Base-by-base conservation (phyloP, 306 rosid genomes). In the Trifolium dubium region DNA sequence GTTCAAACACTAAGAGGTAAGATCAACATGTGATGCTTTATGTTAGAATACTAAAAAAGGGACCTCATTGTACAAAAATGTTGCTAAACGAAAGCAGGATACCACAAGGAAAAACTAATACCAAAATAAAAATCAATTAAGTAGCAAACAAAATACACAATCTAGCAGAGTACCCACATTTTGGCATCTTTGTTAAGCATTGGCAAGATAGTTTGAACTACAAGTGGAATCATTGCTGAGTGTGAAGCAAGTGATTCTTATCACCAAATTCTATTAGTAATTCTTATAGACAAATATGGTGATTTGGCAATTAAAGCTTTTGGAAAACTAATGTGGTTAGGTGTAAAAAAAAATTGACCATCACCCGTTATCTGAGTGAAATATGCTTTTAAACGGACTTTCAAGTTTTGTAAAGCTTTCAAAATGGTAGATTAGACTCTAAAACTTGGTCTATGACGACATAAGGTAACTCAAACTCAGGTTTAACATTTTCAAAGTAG, bases 151-250 rank as follows among this genome's bases (percentile, higher is more conserved):
- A 58, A 55, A 73, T 59, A 62, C 56, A 61, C 37, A 79, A 77
- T 74, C 71, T 61, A 76, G 53, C 39, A 72, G 46, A 67, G 79
- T 59, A 84, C 95, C 44, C 77, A 94, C 97, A 82, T 84, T 83
- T 88, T 87, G 19, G 87, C 86, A 77, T 89, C 96, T 77, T 83
- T 87, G 69, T 84, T 88, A 72, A 94, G 95, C 96, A 94, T 91
- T 10, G 92, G 98, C 88, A 91, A 73, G 77, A 91, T 84, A 64
- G 95, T 90, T 85, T 94, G 95, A 72, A 91, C 88, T 34, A 94
- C 77, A 37, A 94, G 91, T 43, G 98, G 97, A 87, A 83, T 74
- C 95, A 91, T 91, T 74, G 90, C 86, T 71, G 92, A 83, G 71
- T 94, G 96, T 34, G 98, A 89, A 76, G 94, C 97, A 83, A 92